Evolutionary conservation across 2,329 filamentous ascomycete genomes (phyloP).

Genomic region (Hymenoscyphus salicellus): DNA sequence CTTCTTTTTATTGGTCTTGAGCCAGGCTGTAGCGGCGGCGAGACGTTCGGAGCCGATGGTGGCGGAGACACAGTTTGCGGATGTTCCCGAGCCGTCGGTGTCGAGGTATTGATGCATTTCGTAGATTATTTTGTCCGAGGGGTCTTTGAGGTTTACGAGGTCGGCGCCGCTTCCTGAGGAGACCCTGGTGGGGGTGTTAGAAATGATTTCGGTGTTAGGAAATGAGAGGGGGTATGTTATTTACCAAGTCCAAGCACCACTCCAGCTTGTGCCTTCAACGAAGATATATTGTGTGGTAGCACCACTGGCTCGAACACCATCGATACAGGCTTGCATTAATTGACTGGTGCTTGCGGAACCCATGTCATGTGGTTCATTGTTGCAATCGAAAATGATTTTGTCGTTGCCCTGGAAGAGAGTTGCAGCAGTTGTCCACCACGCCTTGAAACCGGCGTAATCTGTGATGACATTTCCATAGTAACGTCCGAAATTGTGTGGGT

Average conservation of each 20-base stretch:
- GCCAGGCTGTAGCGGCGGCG: conserved; percentile 50
- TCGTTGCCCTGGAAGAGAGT: conserved; percentile 37
- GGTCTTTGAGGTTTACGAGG: conserved; percentile 49
- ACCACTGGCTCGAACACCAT: conserved; percentile 44
- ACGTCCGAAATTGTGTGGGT: conserved; percentile 51
- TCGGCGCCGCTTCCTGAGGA: conserved; percentile 41
- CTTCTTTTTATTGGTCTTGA: conserved; percentile 50
- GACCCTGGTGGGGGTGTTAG: background rate
- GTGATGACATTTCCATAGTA: conserved; percentile 44
- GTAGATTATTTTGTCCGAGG: conserved; percentile 53
- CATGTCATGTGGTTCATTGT: conserved; percentile 47
- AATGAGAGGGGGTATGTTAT: background rate
- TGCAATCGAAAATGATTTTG: conserved; percentile 43
- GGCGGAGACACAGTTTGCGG: conserved; percentile 46
- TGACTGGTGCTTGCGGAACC: conserved; percentile 31
- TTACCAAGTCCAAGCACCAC: conserved; percentile 29
- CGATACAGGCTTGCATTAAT: conserved; percentile 46
- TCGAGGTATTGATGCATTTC: conserved; percentile 64
- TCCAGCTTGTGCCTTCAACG: conserved; percentile 49
- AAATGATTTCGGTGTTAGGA: background rate
- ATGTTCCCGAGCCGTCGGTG: conserved; percentile 52
- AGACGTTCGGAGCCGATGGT: conserved; percentile 55
- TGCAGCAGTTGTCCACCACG: conserved; percentile 43
- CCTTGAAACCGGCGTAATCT: conserved; percentile 38
- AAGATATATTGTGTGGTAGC: conserved; percentile 54